Evolutionary conservation across 345 rosid genomes (phyloP), one percentile per base, ranked within the genome.

Genomic region (Euphorbia tirucalli): DNA sequence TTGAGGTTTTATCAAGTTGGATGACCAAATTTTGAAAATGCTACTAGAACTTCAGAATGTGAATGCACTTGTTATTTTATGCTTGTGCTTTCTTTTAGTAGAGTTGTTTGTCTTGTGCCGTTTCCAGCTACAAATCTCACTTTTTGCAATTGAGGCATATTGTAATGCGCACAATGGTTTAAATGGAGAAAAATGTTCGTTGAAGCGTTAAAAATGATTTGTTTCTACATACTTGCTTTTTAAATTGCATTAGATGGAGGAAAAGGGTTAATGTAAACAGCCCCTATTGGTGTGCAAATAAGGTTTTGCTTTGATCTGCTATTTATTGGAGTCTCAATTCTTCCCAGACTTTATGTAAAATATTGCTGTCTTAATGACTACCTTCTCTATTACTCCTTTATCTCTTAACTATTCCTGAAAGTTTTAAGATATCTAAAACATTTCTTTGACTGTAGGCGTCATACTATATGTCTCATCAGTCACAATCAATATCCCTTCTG

Each of bases 401-500:
- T 35, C 27, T n/a, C 14, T 14, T 1, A 21, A 10, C 2, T n/a
- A 7, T 65, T 43, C 0, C 6, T 16, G 4, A 27, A 66, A 43
- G 21, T 61, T 41, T 50, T 71, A 61, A 31, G 46, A 70, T 28
- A n/a, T 57, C 83, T 85, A 74, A 82, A 76, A 70, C 66, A 57
- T 58, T 43, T 56, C 65, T 59, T 71, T 77, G 65, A 24, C 76
- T 78, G 75, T 79, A 95, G 99, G 99, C 93, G 24, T 95, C 99
- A 44, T 78, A 90, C 78, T 88, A 89, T 83, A 81, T 85, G 85
- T 87, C 97, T 78, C 96, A 87, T 68, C 97, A 95, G 72, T 83
- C 96, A n/a, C 97, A 92, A 67, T 87, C 88, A 44, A 85, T 95
- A 74, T 84, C 96, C 65, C 91, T 89, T 55, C 79, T 89, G 63